These are phyloP conservation scores for Auricularia auricula-judae DNA, from an alignment of 768 basidiomycete genomes.

Conservation along the genomic window DNA sequence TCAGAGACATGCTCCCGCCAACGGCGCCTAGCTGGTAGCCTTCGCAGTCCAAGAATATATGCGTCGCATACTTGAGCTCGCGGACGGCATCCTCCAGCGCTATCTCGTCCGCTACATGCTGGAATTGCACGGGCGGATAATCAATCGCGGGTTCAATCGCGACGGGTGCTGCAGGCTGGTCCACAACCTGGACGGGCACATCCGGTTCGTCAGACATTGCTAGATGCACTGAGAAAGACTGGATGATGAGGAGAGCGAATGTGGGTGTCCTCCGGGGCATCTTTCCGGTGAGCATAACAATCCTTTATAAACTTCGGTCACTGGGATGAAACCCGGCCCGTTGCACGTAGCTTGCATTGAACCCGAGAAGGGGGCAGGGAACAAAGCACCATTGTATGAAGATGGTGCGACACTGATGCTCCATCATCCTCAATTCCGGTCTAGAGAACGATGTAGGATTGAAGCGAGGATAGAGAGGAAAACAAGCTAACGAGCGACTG, in stretches of 20 bases:
- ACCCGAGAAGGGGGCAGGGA: not conserved
- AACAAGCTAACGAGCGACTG: not conserved
- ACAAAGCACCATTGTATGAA: not conserved
- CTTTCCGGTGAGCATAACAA: too few relatives aligned
- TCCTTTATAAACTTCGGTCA: too few relatives aligned
- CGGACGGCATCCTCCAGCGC: slow-evolving; percentile 1
- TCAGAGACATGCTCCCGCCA: slow-evolving; percentile 23
- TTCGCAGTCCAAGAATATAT: slow-evolving; percentile 30
- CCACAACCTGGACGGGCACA: too few relatives aligned
- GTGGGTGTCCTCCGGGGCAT: too few relatives aligned
- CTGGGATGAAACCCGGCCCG: too few relatives aligned
- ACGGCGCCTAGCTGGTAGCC: slow-evolving; percentile 22
- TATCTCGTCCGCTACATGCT: not conserved
- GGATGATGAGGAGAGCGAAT: too few relatives aligned
- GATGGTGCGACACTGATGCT: not conserved
- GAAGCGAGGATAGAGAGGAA: not conserved
- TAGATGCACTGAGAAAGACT: too few relatives aligned
- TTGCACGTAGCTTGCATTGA: too few relatives aligned
- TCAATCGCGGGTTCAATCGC: too few relatives aligned
- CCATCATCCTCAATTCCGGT: not conserved
- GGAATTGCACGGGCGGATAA: not conserved
- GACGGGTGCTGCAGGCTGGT: too few relatives aligned
- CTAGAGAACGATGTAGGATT: not conserved
- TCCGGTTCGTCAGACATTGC: too few relatives aligned
- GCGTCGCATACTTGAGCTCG: slow-evolving; percentile 3